Percentiles rank a stretch among this genome's conserved stretches.
Conservation (phyloP, 768 basidiomycete genomes). For the Lactarius deliciosus region DNA sequence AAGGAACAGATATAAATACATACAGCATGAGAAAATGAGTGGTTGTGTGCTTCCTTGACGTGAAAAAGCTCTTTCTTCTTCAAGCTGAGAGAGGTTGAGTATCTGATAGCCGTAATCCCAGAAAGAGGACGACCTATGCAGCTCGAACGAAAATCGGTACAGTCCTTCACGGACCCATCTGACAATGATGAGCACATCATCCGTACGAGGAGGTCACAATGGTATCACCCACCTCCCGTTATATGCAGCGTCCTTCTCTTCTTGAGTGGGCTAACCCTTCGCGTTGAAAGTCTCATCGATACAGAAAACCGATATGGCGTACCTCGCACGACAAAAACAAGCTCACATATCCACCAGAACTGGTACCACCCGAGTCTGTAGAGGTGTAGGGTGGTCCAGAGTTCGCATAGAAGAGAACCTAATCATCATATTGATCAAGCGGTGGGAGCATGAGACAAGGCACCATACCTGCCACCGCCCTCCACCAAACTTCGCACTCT, state of each 20-base stretch:
- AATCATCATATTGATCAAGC: constrained; percentile 19
- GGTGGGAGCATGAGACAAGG: constrained; percentile 22
- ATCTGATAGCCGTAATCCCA: constrained; percentile 2
- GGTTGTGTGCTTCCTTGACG: constrained; percentile 77
- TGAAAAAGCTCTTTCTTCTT: constrained; percentile 56
- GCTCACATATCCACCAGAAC: constrained; percentile 58
- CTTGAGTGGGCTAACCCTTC: constrained; percentile 62
- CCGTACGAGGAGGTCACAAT: neutral
- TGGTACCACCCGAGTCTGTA: constrained; percentile 44
- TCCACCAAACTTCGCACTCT: constrained; percentile 73
- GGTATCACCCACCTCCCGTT: constrained; percentile 49
- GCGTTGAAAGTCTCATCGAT: constrained; percentile 7
- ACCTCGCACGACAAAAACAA: constrained; percentile 84
- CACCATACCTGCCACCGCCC: constrained; percentile 67
- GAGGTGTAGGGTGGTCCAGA: constrained; percentile 48
- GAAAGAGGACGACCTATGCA: constrained; percentile 54
- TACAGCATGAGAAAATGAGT: constrained; percentile 73
- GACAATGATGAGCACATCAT: neutral
- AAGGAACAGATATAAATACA: constrained; percentile 23
- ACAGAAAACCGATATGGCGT: constrained; percentile 30
- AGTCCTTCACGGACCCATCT: constrained; percentile 85
- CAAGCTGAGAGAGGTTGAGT: constrained; percentile 31
- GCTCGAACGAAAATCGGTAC: constrained; percentile 84
- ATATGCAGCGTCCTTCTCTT: constrained; percentile 68
- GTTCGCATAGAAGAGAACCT: constrained; percentile 86